Percentiles rank a stretch among this genome's conserved stretches.
These are phyloP conservation scores for Emydomyces testavorans DNA, from an alignment of 2,329 filamentous ascomycete genomes.

Conservation along the genomic window DNA sequence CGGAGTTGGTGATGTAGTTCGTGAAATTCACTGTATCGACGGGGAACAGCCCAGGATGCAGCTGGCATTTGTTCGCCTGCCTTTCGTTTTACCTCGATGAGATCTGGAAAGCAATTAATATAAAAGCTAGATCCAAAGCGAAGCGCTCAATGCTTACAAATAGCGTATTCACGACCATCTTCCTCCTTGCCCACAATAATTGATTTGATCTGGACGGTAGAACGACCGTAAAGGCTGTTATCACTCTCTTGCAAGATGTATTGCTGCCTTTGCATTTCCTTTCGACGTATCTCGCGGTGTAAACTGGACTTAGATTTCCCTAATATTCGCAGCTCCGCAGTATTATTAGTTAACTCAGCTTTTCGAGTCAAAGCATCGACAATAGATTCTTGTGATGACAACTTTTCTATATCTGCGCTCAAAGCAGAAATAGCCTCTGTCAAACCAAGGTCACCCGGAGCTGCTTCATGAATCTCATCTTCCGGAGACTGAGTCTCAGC, in stretches of 20 bases:
- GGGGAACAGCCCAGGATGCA: conserved; percentile 86
- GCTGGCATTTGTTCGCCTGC: conserved; percentile 93
- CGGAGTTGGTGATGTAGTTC: conserved; percentile 85
- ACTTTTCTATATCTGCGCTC: conserved; percentile 80
- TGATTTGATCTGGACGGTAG: conserved; percentile 77
- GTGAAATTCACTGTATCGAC: conserved; percentile 93
- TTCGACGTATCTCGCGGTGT: conserved; percentile 80
- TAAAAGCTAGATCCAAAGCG: conserved; percentile 30
- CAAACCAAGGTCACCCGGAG: conserved; percentile 82
- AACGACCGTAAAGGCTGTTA: conserved; percentile 88
- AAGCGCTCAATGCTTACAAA: conserved; percentile 47
- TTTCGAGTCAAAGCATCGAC: conserved; percentile 86
- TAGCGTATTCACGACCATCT: conserved; percentile 82
- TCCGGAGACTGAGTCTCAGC: conserved; percentile 49
- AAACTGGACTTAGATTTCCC: conserved; percentile 89
- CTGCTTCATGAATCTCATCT: conserved; percentile 85
- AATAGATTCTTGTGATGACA: conserved; percentile 77
- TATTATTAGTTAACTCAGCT: conserved; percentile 94
- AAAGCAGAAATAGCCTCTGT: conserved; percentile 84
- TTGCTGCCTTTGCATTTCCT: conserved; percentile 91
- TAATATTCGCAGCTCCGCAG: conserved; percentile 79
- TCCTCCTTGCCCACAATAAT: conserved; percentile 87
- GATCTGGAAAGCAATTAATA: conserved; percentile 39
- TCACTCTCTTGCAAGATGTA: conserved; percentile 97
- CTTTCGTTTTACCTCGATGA: conserved; percentile 79